These are phyloP conservation scores for Talaromyces sp. DNA, from an alignment of 2,329 filamentous ascomycete species.

Conservation along the genomic window DNA sequence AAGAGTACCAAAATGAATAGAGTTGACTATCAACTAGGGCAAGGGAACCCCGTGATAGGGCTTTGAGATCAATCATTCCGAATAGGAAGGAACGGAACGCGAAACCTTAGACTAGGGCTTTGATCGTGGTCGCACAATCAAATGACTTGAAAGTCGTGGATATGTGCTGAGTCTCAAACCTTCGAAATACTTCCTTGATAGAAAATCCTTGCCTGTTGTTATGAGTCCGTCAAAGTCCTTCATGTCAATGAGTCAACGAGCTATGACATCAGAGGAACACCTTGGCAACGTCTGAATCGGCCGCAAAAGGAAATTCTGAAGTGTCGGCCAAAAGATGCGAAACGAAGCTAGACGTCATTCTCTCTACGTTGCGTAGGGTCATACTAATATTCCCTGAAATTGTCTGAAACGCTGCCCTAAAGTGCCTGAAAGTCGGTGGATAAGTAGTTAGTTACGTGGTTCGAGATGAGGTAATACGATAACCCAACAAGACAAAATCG, in stretches of 20 bases:
- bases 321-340: background rate
- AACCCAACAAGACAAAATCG: background rate
- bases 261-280: background rate
- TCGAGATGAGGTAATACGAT: background rate
- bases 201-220: background rate
- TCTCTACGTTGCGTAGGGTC: background rate
- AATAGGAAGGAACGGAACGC: conserved; percentile 6
- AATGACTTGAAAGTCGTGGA: background rate
- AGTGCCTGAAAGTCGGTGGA: background rate
- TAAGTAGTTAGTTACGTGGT: background rate
- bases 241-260: background rate
- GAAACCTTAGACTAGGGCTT: background rate
- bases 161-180: background rate
- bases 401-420: background rate
- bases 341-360: background rate
- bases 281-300: background rate
- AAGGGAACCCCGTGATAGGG: background rate
- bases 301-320: conserved; percentile 11
- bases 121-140: background rate
- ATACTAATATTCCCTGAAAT: conserved; percentile 1
- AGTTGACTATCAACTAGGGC: background rate
- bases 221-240: background rate
- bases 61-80: background rate
- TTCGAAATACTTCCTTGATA: too few species aligned
- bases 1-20: background rate